phyloP scores from a whole-genome alignment of 2,329 filamentous ascomycete genomes.

The Penicillium corylophilum region DNA sequence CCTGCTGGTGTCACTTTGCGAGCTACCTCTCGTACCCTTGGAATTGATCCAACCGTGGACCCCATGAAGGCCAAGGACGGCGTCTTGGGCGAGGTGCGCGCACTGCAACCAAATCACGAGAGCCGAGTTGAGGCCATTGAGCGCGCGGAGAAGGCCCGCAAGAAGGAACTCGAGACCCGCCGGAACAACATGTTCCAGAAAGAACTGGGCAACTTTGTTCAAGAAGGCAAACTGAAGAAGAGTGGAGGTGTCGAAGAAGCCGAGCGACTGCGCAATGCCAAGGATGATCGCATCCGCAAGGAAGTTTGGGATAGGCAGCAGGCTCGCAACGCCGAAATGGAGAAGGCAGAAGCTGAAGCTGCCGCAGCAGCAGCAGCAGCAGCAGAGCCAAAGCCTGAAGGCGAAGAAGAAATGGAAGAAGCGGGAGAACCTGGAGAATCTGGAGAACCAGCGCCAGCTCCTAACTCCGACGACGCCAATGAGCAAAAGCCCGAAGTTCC shows the following conservation, averaged over 20 bases:
- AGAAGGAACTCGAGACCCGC: conserved; percentile 80
- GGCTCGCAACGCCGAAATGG: conserved; percentile 52
- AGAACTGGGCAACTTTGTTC: conserved; percentile 81
- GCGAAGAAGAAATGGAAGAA: conserved; percentile 8
- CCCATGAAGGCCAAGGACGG: conserved; percentile 84
- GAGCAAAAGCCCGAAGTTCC: background rate
- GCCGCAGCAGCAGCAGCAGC: conserved; percentile 29
- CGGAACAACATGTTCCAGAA: conserved; percentile 75
- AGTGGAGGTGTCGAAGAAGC: conserved; percentile 92
- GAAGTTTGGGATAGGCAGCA: conserved; percentile 64
- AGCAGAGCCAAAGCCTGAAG: conserved; percentile 14
- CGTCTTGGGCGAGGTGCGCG: conserved; percentile 87
- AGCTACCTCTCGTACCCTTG: conserved; percentile 53
- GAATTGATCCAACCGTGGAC: conserved; percentile 58
- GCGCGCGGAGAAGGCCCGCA: conserved; percentile 86
- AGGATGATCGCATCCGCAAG: conserved; percentile 80
- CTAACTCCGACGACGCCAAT: background rate
- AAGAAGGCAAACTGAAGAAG: conserved; percentile 91
- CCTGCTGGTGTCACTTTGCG: conserved; percentile 40
- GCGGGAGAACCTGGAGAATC: too few species aligned
- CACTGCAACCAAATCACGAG: conserved; percentile 91
- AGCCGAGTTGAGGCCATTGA: conserved; percentile 92
- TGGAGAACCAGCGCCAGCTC: background rate
- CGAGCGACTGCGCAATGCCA: conserved; percentile 76
- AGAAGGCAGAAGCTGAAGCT: conserved; percentile 32